phyloP scores from a whole-genome alignment of 139 green algal genomes.

The Desmodesmus armatus region DNA sequence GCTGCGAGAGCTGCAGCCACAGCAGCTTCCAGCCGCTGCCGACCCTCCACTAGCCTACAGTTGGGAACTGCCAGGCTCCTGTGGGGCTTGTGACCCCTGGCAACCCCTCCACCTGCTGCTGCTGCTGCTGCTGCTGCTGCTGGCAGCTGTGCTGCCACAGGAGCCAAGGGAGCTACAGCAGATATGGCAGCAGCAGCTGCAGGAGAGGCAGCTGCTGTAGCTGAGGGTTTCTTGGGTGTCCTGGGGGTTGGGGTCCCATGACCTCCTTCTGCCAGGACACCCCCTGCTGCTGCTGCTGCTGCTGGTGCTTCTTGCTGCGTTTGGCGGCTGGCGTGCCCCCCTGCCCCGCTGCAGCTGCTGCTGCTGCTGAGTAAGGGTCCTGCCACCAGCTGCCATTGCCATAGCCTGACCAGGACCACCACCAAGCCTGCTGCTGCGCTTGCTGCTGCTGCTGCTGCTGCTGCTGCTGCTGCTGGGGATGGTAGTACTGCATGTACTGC shows the following conservation, averaged over 20 bases:
- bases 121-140: not conserved
- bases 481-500: too few relatives aligned
- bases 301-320: not conserved
- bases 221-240: not conserved
- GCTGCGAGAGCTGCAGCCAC: not conserved
- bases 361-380: constrained; percentile 12
- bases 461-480: not conserved
- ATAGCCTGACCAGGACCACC: not conserved
- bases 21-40: not conserved
- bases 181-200: not conserved
- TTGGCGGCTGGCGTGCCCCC: not conserved
- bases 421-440: not conserved
- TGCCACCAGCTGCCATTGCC: not conserved
- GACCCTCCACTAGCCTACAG: not conserved
- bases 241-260: not conserved
- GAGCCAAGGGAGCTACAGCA: not conserved
- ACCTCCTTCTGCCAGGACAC: not conserved
- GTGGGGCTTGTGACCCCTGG: too few relatives aligned
- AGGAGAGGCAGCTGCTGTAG: not conserved
- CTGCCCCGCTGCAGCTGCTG: not conserved
- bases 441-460: constrained; percentile 2
- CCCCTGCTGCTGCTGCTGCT: not conserved
- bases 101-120: not conserved
- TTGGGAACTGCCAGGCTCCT: not conserved
- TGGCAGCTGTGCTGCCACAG: not conserved